Percentiles rank a stretch among this genome's conserved stretches.
Evolutionary conservation across 106 monocot species (phyloP).

Genomic region (Xerophyta viscosa): DNA sequence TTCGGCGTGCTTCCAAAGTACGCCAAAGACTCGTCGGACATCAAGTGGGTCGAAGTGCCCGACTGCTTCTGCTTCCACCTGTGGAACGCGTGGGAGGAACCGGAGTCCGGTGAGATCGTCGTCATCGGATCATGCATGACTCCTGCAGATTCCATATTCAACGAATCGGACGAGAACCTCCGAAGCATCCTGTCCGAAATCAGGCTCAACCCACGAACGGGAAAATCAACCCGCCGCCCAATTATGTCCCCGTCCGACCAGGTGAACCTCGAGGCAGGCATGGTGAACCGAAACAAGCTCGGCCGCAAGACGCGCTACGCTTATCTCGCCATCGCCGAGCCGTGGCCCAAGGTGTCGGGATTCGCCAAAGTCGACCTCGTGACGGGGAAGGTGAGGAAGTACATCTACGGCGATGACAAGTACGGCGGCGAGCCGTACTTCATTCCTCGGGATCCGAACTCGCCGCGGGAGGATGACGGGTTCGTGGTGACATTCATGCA

Average conservation of each 20-base stretch:
- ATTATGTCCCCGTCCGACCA: slow-evolving; percentile 26
- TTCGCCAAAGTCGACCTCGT: slow-evolving; percentile 52
- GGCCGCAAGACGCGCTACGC: slow-evolving; percentile 49
- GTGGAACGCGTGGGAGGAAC: slow-evolving; percentile 84
- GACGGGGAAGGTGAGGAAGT: slow-evolving; percentile 29
- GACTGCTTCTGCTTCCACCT: slow-evolving; percentile 84
- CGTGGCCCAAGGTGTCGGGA: slow-evolving; percentile 59
- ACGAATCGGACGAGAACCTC: slow-evolving; percentile 43
- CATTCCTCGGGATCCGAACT: slow-evolving; percentile 14
- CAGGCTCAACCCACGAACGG: slow-evolving; percentile 39
- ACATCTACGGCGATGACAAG: slow-evolving; percentile 40
- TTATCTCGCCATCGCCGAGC: slow-evolving; percentile 55
- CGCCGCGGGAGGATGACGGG: slow-evolving; percentile 44
- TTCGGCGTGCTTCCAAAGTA: slow-evolving; percentile 48
- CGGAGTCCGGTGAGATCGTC: slow-evolving; percentile 36
- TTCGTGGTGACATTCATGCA: slow-evolving; percentile 50
- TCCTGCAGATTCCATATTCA: slow-evolving; percentile 62
- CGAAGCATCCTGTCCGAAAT: slow-evolving; percentile 66
- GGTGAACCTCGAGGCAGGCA: slow-evolving; percentile 56
- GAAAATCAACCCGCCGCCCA: slow-evolving; percentile 40
- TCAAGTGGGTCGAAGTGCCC: slow-evolving; percentile 64
- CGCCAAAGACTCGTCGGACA: slow-evolving; percentile 21
- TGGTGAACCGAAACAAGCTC: slow-evolving; percentile 37
- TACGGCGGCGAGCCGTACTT: slow-evolving; percentile 76
- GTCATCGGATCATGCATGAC: slow-evolving; percentile 80